Evolutionary conservation across 805 yeast species (phyloP), one percentile per base, ranked within the genome.

Genomic region (Tetrapisispora phaffii): DNA sequence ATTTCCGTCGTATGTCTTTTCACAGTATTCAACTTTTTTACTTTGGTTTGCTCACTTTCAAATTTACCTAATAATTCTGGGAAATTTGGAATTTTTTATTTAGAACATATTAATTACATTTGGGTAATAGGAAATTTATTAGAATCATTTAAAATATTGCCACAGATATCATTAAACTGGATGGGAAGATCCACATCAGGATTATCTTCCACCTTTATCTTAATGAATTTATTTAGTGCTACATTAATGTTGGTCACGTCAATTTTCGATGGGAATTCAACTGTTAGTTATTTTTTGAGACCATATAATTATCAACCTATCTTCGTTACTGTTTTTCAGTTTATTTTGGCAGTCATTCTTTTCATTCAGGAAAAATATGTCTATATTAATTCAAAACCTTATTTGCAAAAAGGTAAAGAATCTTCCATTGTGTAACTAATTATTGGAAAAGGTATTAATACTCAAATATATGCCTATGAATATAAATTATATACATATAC

Each of bases 131-230:
- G 63, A 10, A 60, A 62, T 31, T 7, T 58, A 9, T 24, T 61
- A 0, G 50, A 50, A 1, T 31, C 59, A 1, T 34, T 66, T 21
- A 62, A 62, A 42, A 56, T 63, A 35, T 23, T 65, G 3, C 78
- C 80, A 0, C 78, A 74, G 41, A 40, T 70, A 2, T 52, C 63
- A 9, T 48, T 71, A 44, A 71, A 70, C 49, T 69, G 68, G 67
- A 53, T 66, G 57, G 66, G 63, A 13, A 39, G 47, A 33, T 60
- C 59, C 19, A 61, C 64, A n/a, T 40, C 44, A 20, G 68, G 68
- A 1, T 15, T 58, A 7, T 63, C 68, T 2, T 50, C 56, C 15
- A 56, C 51, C 36, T 60, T 40, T 45, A 48, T 58, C 5, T 26
- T 52, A 5, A 21, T 56, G 9, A 31, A 13, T 22, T 23, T 35